Conservation (phyloP, 768 basidiomycete genomes). For the Artomyces pyxidatus region DNA sequence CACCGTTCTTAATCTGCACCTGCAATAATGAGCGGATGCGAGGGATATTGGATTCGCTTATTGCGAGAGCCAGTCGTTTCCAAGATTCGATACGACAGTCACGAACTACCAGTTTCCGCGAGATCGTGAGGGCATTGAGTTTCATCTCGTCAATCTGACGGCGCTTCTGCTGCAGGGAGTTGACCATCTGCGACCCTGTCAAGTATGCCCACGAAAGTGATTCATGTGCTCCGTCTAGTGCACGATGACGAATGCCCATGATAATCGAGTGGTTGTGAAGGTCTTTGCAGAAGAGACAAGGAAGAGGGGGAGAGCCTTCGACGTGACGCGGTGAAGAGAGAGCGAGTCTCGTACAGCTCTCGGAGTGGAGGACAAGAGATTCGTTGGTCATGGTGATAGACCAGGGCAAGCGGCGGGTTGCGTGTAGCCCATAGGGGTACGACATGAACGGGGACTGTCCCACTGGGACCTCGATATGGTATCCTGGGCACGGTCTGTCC, state of each 20-base stretch:
- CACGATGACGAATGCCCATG: background rate
- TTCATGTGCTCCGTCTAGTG: background rate
- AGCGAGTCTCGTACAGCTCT: background rate
- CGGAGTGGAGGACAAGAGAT: background rate
- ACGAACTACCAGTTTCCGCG: background rate
- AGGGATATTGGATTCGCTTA: background rate
- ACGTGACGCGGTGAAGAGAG: background rate
- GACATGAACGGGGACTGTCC: background rate
- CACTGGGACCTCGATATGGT: no score
- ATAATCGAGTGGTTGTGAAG: background rate
- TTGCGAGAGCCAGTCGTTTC: background rate
- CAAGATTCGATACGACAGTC: background rate
- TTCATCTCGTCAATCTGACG: background rate
- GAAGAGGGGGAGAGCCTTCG: background rate
- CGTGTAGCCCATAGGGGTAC: background rate
- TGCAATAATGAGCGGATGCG: background rate
- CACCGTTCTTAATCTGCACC: background rate
- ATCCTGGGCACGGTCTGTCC: no score
- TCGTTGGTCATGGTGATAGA: background rate
- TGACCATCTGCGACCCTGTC: background rate
- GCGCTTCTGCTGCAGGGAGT: background rate
- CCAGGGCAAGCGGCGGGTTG: background rate
- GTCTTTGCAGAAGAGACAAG: background rate
- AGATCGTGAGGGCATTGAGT: background rate
- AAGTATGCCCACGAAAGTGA: background rate